Percentiles rank a stretch among this genome's conserved stretches.
phyloP scores from a whole-genome alignment of 192 early-diverging fungal genomes.

The Funneliformis geosporum region DNA sequence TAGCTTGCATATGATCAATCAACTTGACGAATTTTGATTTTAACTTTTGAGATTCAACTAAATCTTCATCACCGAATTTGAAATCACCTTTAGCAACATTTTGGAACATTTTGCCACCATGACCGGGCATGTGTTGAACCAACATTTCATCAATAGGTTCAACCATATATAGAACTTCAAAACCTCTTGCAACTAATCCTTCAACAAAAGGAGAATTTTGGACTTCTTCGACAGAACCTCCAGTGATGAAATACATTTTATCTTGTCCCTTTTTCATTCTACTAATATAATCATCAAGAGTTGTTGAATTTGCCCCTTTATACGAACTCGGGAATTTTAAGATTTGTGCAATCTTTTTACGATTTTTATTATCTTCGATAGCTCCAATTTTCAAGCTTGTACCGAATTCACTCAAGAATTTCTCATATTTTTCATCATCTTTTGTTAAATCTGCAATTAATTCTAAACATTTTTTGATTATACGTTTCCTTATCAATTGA shows the following conservation, averaged over 20 bases:
- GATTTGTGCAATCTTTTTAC: conserved; percentile 76
- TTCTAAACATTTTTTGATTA: conserved; percentile 89
- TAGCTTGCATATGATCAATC: conserved; percentile 55
- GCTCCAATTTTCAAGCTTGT: conserved; percentile 85
- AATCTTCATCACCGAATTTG: conserved; percentile 61
- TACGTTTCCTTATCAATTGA: conserved; percentile 79
- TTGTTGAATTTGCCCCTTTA: conserved; percentile 47
- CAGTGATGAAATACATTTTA: conserved; percentile 87
- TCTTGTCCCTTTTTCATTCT: conserved; percentile 92
- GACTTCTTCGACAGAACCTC: conserved; percentile 65
- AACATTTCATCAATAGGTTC: conserved; percentile 79
- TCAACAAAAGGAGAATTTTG: conserved; percentile 90
- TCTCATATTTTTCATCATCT: conserved; percentile 64
- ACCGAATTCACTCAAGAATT: conserved; percentile 77
- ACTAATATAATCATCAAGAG: conserved; percentile 76
- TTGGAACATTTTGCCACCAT: conserved; percentile 75
- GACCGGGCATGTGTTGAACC: conserved; percentile 69
- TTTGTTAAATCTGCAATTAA: conserved; percentile 73
- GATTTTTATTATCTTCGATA: conserved; percentile 75
- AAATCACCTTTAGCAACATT: conserved; percentile 71
- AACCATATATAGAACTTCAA: conserved; percentile 84
- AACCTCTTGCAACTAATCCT: conserved; percentile 81
- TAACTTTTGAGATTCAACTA: conserved; percentile 48
- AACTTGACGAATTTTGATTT: conserved; percentile 57
- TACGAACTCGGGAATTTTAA: conserved; percentile 79